A percentile compares a stretch with the other conserved stretches of the same genome.
phyloP scores from a whole-genome alignment of 345 rosid genomes.

The Noccaea caerulescens region DNA sequence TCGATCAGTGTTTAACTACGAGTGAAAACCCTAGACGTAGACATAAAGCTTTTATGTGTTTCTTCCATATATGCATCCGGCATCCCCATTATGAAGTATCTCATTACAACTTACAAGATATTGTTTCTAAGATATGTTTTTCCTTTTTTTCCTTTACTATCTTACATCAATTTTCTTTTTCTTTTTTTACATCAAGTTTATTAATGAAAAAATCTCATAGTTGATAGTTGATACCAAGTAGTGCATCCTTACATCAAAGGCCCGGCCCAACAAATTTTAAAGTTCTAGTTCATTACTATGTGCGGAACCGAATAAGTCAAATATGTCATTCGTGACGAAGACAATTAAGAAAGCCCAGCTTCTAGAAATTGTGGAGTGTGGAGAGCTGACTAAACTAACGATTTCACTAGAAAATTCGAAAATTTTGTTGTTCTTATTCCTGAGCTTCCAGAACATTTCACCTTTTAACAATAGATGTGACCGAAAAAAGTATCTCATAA shows the following conservation, averaged over 20 bases:
- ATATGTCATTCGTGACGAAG: constrained; percentile 20
- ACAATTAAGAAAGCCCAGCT: not conserved
- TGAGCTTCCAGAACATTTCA: not conserved
- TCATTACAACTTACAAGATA: too few species aligned
- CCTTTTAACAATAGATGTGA: not conserved
- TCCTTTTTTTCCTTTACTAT: too few species aligned
- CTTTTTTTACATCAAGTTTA: too few species aligned
- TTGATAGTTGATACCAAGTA: too few species aligned
- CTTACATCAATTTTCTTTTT: too few species aligned
- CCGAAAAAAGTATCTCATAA: not conserved
- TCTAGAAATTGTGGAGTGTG: not conserved
- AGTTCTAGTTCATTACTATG: not conserved
- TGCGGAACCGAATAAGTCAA: constrained; percentile 26
- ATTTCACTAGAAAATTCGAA: constrained; percentile 3
- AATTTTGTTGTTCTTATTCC: not conserved
- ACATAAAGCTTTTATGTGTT: too few species aligned
- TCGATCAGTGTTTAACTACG: too few species aligned
- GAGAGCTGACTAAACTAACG: not conserved
- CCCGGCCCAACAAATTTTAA: constrained; percentile 23
- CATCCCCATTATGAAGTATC: too few species aligned
- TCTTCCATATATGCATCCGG: too few species aligned
- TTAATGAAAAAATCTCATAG: too few species aligned
- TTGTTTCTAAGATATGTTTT: too few species aligned
- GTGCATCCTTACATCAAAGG: not conserved
- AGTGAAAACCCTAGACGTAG: too few species aligned